Evolutionary conservation across 371 early-diverging fungal species (phyloP), one percentile per base, ranked within the genome.

Genomic region (Cokeromyces recurvatus): DNA sequence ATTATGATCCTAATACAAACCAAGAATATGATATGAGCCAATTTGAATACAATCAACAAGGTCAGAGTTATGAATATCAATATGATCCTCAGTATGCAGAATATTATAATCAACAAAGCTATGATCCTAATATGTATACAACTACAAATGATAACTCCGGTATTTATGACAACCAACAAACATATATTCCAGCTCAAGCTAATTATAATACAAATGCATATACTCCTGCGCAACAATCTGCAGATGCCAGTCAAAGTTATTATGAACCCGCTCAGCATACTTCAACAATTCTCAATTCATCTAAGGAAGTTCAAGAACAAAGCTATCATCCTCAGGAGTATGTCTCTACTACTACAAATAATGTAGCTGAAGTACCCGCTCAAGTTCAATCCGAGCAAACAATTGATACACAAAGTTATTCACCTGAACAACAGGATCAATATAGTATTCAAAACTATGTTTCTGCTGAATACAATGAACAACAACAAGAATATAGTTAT

Each of bases 1-100:
- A 63, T 43, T 67, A 67, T 49, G 68, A 67, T 34, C 68, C 68
- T 6, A 67, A 63, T 36, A 67, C 68, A 9, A 60, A 60, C 36
- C 54, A 62, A 35, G 65, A 60, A 41, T 60, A 60, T 24, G 65
- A 64, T 38, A 59, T 59, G 51, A 59, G 54, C 34, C 54, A 54
- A 46, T 59, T 59, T 19, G 45, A 29, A 9, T 60, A 59, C 43
- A 53, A 42, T 25, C 47, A 46, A 7, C 41, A 45, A 20, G 47
- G 22, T 8, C 43, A 43, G 17, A 27, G 34, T 9, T 45, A 55
- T 21, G 49, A 51, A 34, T 58, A 58, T 32, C 53, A 58, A 37
- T 59, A 56, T 23, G 50, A 48, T 47, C 50, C 57, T 48, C 62
- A 62, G 20, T 63, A 63, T 43, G 49, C 62, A 10, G 57, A 57